Evolutionary conservation across 2,329 filamentous ascomycete genomes (phyloP).

Genomic region (Ceratocystis variospora): DNA sequence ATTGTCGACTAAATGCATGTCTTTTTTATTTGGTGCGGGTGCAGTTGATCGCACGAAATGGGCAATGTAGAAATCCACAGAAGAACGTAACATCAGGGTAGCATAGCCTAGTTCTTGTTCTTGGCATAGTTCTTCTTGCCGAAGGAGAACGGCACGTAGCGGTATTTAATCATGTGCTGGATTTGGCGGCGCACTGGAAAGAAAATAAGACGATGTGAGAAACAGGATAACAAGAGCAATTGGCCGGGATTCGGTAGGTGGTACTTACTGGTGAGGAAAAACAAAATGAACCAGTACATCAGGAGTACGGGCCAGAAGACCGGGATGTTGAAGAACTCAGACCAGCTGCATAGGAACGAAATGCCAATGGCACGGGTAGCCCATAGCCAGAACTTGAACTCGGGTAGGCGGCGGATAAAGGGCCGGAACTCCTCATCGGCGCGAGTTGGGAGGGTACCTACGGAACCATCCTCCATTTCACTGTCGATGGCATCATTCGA

Average conservation of each 20-base stretch:
- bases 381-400: conserved; percentile 99
- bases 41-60: background rate
- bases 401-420: conserved; percentile 87
- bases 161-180: conserved; percentile 99
- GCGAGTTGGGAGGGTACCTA: conserved; percentile 75
- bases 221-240: background rate
- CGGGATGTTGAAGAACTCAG: conserved; percentile 85
- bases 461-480: conserved; percentile 86
- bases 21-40: background rate
- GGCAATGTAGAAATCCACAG: background rate
- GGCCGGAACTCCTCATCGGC: conserved; percentile 95
- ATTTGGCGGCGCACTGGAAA: conserved; percentile 87
- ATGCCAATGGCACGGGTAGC: conserved; percentile 77
- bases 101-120: conserved; percentile 35
- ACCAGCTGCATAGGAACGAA: conserved; percentile 80
- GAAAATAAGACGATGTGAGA: background rate
- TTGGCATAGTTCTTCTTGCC: conserved; percentile 73
- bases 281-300: conserved; percentile 97
- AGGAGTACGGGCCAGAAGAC: conserved; percentile 99
- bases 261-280: conserved; percentile 78
- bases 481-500: conserved; percentile 82
- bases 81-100: background rate
- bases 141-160: conserved; percentile 86
- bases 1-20: background rate
- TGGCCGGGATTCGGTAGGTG: conserved; percentile 11